phyloP scores from a whole-genome alignment of 345 rosid genomes.

The Camelina neglecta region DNA sequence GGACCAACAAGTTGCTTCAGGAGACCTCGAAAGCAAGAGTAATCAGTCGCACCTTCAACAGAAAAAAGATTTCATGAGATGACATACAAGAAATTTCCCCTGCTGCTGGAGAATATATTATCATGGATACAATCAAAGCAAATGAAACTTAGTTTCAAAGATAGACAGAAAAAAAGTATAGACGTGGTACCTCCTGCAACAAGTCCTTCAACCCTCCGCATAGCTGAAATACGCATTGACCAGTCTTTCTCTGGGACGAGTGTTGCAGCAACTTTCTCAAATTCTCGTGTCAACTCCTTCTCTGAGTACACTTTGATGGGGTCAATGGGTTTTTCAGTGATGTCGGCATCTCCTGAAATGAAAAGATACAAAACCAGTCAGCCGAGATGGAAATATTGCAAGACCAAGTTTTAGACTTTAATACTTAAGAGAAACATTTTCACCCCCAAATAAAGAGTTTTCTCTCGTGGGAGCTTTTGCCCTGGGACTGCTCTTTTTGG shows the following conservation, averaged over 20 bases:
- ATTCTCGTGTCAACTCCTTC: slow-evolving; percentile 89
- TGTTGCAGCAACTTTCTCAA: slow-evolving; percentile 84
- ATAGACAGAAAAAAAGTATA: neutral
- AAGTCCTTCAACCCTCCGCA: slow-evolving; percentile 98
- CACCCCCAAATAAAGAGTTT: slow-evolving; percentile 90
- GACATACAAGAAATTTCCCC: slow-evolving; percentile 11
- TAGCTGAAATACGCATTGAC: slow-evolving; percentile 96
- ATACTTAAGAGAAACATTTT: slow-evolving; percentile 29
- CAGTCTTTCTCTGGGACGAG: slow-evolving; percentile 99
- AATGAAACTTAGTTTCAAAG: slow-evolving; percentile 5
- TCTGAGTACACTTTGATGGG: slow-evolving; percentile 92
- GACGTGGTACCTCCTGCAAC: slow-evolving; percentile 80
- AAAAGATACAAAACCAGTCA: slow-evolving; percentile 34
- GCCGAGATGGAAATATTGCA: slow-evolving; percentile 17
- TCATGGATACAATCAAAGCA: slow-evolving; percentile 26
- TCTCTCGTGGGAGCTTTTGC: slow-evolving; percentile 82
- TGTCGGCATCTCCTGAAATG: slow-evolving; percentile 72
- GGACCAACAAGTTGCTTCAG: slow-evolving; percentile 94
- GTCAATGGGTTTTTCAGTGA: slow-evolving; percentile 79
- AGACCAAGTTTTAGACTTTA: slow-evolving; percentile 6
- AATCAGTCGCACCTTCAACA: slow-evolving; percentile 81
- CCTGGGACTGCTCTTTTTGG: slow-evolving; percentile 90
- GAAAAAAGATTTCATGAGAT: slow-evolving; percentile 26
- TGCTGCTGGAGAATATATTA: slow-evolving; percentile 28
- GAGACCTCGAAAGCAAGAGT: slow-evolving; percentile 85